These are phyloP conservation scores for Colletotrichum gigasporum DNA, from an alignment of 2,329 filamentous ascomycete species.

Conservation along the genomic window DNA sequence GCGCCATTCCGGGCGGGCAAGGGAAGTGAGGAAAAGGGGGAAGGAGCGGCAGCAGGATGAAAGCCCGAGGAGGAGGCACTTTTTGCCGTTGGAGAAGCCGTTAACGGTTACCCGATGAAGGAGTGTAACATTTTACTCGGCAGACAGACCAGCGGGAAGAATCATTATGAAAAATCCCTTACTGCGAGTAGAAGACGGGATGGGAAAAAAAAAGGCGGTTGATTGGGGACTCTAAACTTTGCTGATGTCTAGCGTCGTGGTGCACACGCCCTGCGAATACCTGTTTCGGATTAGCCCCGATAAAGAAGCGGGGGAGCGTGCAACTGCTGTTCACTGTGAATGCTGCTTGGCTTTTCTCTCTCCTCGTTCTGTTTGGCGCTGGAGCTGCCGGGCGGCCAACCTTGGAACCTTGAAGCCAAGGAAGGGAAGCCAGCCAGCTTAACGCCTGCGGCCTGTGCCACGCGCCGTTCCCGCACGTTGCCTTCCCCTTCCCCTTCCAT, in stretches of 20 bases:
- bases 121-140: too few species aligned
- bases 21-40: too few species aligned
- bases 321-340: neutral
- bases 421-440: neutral
- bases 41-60: too few species aligned
- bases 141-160: neutral
- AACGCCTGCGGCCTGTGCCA: neutral
- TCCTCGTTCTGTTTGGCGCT: neutral
- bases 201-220: neutral
- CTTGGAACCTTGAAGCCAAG: neutral
- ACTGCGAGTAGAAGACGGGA: neutral
- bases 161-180: neutral
- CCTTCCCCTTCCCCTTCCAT: neutral
- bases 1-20: too few species aligned
- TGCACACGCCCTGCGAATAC: neutral
- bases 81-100: too few species aligned
- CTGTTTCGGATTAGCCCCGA: neutral
- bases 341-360: neutral
- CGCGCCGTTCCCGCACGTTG: conserved; percentile 13
- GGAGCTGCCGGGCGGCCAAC: neutral
- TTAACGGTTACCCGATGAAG: too few species aligned
- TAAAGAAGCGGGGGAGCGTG: neutral
- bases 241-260: neutral
- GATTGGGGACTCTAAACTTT: conserved; percentile 1
- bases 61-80: too few species aligned